Evolutionary conservation across 164 flowering plant genomes (phyloP), one percentile per base, ranked within the genome.

Genomic region (Umbellularia californica): DNA sequence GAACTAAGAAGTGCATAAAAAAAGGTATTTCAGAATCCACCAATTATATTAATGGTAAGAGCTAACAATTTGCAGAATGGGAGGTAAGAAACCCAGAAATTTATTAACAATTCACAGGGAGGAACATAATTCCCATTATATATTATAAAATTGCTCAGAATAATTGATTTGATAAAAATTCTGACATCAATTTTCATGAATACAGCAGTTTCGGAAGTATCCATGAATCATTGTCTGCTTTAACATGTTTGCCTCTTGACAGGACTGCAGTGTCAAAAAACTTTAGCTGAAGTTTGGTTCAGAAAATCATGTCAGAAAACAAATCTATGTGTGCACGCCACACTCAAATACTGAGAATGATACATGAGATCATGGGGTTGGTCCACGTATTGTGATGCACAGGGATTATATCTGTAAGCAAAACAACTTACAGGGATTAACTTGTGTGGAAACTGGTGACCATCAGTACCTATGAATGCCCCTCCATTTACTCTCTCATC

Each of bases 401-500:
- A 55, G 60, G 17, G 17, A 64, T 64, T 22, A 17, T 67, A 19
- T 67, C 3, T 30, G 28, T 41, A 15, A 55, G 17, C n/a, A 55
- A 15, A 55, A 55, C n/a, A 60, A 70, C 90, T 82, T 87, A 95
- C 99, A 68, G 99, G 99, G 79, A 95, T 92, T 76, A 93, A 81
- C 85, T 93, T 95, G 50, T 88, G 89, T n/a, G 99, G 95, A 69
- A 90, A 87, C 81, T 93, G 97, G 74, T 85, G 75, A 76, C 97
- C 97, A 87, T 95, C 99, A 69, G 84, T 78, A 51, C 93, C 89
- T 76, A 83, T 74, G 77, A 95, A 92, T 64, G 92, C 88, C 50
- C 95, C 99, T 58, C 99, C 99, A 85, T 89, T 89, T 22, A 81
- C 80, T 82, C 99, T 90, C 83, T 93, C 97, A 85, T 95, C 96